Evolutionary conservation across 495 filamentous ascomycete species (phyloP), one percentile per base, ranked within the genome.

Genomic region (Talaromyces stipitatus): DNA sequence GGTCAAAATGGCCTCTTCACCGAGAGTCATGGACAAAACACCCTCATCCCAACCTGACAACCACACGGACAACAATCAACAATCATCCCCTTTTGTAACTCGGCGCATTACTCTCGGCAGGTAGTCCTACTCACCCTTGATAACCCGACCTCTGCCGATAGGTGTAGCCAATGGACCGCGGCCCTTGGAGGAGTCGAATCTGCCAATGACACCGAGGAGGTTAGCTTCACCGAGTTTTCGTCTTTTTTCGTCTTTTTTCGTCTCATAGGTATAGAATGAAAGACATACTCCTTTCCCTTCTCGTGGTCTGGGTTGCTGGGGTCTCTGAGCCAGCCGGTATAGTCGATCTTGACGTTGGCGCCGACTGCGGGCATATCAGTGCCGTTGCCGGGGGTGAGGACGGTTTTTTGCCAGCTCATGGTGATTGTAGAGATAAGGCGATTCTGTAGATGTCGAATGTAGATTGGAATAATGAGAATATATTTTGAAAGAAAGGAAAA

Each of bases 41-140:
- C 87, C 90, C 76, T 92, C 84, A 60, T 95, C 90, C 90, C 90
- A 95, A 46, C 90, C 90, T 48, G 51, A 56, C 45, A n/a, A n/a
- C n/a, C n/a, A n/a, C n/a, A n/a, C n/a, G n/a, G 52, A 36, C 30
- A 23, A 30, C 22, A 16, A 26, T 48, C 43, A 51, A 24, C 12
- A 41, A 18, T 38, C 14, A 29, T 28, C 1, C 26, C 16, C 14
- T 30, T 18, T 6, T 7, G 30, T 33, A 33, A 33, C 30, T n/a
- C n/a, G n/a, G n/a, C 36, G 36, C n/a, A 5, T 27, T 26, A 9
- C 4, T 12, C 12, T 48, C 22, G 14, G 20, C 20, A 23, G 45
- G 22, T 26, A 47, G n/a, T n/a, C n/a, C n/a, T n/a, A 48, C 70
- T 52, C 73, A 91, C 90, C 90, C 72, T 78, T 80, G 73, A 96